Evolutionary conservation across 345 rosid genomes (phyloP), one percentile per base, ranked within the genome.

Genomic region (Populus deltoides): DNA sequence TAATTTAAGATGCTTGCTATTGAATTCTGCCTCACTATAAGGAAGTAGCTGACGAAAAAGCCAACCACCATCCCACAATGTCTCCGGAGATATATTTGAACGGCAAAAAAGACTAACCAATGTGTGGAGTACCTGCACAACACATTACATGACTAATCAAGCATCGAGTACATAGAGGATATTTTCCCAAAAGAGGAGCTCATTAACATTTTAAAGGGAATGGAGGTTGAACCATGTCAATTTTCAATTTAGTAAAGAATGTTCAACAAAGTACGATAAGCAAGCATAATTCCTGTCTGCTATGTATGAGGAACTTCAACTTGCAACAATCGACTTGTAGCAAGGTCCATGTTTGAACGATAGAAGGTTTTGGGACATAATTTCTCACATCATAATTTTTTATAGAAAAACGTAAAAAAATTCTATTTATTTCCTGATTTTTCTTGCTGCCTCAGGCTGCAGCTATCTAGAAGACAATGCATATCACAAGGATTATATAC

Each of bases 11-110:
- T 97, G 98, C 79, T 88, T 89, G 57, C 85, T 83, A 83, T 91
- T 92, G 77, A 97, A 90, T 83, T 94, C 99, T 65, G 89, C 90
- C 84, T 91, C 90, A 29, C 92, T 92, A 68, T 97, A 88, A 78
- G 98, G 98, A 81, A 94, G 97, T 82, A 97, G 84, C 77, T 97
- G 99, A 51, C 92, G 99, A 83, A 97, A 86, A 76, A 97, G 97
- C 99, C 99, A 97, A 49, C 98, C 98, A 68, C 97, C 98, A 85
- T 88, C 91, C 99, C 99, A 91, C 84, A 94, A 81, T 62, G 92
- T 92, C 85, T 97, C 99, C 10, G 98, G 93, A 57, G 96, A 87
- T 83, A 97, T 85, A 85, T 90, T 86, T 65, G 95, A 86, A 57
- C 98, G 99, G 79, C 93, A 89, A 79, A 97, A 88, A 59, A 97